Evolutionary conservation across 2,329 filamentous ascomycete species (phyloP).

Genomic region (Colletotrichum sidae): DNA sequence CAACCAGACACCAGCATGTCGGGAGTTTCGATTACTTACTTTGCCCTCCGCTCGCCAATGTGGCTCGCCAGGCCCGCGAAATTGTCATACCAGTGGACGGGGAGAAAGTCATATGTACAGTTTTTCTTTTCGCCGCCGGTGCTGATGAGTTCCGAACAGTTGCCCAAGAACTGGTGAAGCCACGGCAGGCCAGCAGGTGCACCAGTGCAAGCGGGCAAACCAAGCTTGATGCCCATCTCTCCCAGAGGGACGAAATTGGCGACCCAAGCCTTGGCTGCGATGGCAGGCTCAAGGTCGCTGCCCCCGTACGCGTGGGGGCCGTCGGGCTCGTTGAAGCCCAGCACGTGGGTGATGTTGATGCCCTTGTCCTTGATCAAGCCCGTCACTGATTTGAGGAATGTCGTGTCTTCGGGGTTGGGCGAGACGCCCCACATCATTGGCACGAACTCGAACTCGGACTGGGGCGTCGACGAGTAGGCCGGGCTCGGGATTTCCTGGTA

Average conservation of each 20-base stretch:
- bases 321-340: constrained; percentile 87
- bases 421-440: constrained; percentile 82
- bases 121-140: constrained; percentile 52
- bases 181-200: constrained; percentile 70
- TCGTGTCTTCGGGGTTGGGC: constrained; percentile 59
- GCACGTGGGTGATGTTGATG: constrained; percentile 72
- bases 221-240: constrained; percentile 72
- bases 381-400: constrained; percentile 71
- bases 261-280: constrained; percentile 77
- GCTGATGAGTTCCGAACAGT: constrained; percentile 71
- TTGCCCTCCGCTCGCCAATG: constrained; percentile 68
- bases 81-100: constrained; percentile 76
- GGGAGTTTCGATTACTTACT: constrained; percentile 44
- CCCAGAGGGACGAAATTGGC: constrained; percentile 77
- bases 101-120: constrained; percentile 73
- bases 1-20: not conserved
- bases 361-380: constrained; percentile 62
- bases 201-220: constrained; percentile 78
- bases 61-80: constrained; percentile 76
- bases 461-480: constrained; percentile 58
- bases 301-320: constrained; percentile 67
- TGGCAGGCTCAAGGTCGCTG: constrained; percentile 67
- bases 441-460: constrained; percentile 76
- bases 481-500: constrained; percentile 70
- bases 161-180: constrained; percentile 61